Evolutionary conservation across 352 stramenopile species (phyloP), one percentile per base, ranked within the genome.

Genomic region (Globisporangium paddicum): DNA sequence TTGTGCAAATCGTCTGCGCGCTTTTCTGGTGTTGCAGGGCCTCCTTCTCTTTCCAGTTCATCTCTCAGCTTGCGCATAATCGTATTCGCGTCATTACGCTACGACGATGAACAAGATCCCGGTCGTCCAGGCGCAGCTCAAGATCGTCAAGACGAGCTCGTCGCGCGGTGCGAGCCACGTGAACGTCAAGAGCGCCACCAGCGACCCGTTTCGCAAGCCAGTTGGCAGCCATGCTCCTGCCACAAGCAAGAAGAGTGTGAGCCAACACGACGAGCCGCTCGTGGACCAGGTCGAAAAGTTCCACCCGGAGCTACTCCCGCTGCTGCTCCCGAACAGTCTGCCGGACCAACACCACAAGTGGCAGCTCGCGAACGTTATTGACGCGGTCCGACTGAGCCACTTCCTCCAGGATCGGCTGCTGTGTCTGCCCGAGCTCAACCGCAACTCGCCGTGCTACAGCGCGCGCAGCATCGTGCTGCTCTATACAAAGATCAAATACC

Each of bases 401-500:
- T 67, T 82, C 44, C 63, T 94, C 42, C 84, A 94, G 34, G 83
- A 90, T 37, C 80, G 81, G 19, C 56, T 91, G 59, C 62, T 94
- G 28, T 87, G 79, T 55, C 68, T 90, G 11, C 82, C 81, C 1
- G 84, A 90, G 58, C 67, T 90, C 38, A 91, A 90, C 68, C 84
- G 78, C 58, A 87, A 76, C 67, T 90, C 84, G 28, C 80, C 84
- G 26, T 90, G 80, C 70, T 90, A 90, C 69, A 92, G 73, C 45
- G 84, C 84, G 19, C 80, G 84, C 14, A 76, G 69, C 32, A 82
- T 94, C 45, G 78, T 94, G 58, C 66, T 92, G 64, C 76, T 92
- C 28, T 94, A 87, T 63, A 94, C 82, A 28, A 94, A 94, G 64
- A 70, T 91, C 56, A 81, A 85, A 56, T 94, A 94, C 66, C 67